Base-by-base conservation (phyloP, 345 rosid species). In the Lumnitzera littorea region DNA sequence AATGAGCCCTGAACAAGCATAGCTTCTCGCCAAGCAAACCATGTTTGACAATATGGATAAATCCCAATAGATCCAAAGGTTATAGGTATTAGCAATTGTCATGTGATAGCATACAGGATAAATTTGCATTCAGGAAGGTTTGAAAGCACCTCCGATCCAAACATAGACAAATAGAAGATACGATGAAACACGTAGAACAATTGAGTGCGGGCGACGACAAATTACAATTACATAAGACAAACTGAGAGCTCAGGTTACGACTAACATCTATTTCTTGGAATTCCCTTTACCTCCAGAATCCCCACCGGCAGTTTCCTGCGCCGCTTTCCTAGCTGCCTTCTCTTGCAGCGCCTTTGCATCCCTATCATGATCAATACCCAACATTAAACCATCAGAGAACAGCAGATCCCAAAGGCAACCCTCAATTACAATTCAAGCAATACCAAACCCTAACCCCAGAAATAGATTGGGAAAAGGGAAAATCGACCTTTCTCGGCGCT, bases 401-500 rank as follows among this genome's bases (percentile, higher is more conserved):
- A 51, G 47, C 24, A 27, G 46, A 48, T 25, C 12, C 36, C 17
- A 17, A 31, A 29, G 7, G 10, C 43, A 31, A 15, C 65, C 27
- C 23, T 16, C 14, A 7, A 23, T 53, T 51, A 17, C 12, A 46
- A 53, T 24, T 58, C n/a, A 23, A 49, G 14, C 48, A 17, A 31
- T 16, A 43, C 14, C 14, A 12, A 53, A 12, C 27, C 41, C 36
- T 31, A 64, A 65, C 23, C 55, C 55, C 14, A 11, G 50, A 57
- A 9, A 8, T 15, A 20, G 58, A 53, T 7, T 25, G 13, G 8
- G 13, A 51, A 55, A 13, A 50, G 10, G 13, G 13, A 9, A 50
- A 55, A 13, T 41, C 55, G 36, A 71, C 84, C 84, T 79, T 54
- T 79, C 82, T 5, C 87, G 84, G 69, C 87, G 84, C 61, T 79